Conservation (phyloP, 2,329 filamentous ascomycete species). For the Ceratocystis papillata region DNA sequence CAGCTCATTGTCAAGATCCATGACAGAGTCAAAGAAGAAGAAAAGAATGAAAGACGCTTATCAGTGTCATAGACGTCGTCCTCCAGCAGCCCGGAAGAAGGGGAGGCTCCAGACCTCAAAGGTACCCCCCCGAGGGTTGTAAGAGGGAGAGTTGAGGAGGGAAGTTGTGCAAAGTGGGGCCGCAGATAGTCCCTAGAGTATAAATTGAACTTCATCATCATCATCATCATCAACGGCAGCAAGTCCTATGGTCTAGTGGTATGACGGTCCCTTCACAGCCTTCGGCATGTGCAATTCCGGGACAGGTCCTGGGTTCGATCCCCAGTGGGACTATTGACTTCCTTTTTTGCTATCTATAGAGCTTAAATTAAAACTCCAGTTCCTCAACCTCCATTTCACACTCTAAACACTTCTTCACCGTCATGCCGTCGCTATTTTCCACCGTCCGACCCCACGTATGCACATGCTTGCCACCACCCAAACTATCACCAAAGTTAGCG, state of each 20-base stretch:
- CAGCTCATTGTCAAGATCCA: no score
- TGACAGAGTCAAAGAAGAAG: no score
- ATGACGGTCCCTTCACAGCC: slow-evolving; percentile 24
- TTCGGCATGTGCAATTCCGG: slow-evolving; percentile 12
- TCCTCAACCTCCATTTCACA: slow-evolving; percentile 75
- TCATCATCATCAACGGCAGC: no score
- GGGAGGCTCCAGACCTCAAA: no score
- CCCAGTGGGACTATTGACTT: slow-evolving; percentile 22
- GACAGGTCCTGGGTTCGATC: slow-evolving; percentile 25
- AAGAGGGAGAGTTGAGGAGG: no score
- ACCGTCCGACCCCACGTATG: slow-evolving; percentile 75
- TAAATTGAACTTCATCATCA: no score
- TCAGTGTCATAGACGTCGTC: no score
- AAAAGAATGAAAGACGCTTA: no score
- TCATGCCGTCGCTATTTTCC: slow-evolving; percentile 60
- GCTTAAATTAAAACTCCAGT: slow-evolving; percentile 46
- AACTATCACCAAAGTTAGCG: slow-evolving; percentile 62
- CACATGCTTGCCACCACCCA: slow-evolving; percentile 62
- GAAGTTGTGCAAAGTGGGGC: no score
- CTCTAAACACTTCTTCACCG: slow-evolving; percentile 64
- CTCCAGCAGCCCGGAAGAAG: no score
- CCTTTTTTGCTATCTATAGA: not conserved
- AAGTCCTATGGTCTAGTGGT: slow-evolving; percentile 25
- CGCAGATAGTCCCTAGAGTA: no score
- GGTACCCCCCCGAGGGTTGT: no score